Base-by-base conservation (phyloP, 2,329 filamentous ascomycete genomes). In the Fusarium oxysporum region DNA sequence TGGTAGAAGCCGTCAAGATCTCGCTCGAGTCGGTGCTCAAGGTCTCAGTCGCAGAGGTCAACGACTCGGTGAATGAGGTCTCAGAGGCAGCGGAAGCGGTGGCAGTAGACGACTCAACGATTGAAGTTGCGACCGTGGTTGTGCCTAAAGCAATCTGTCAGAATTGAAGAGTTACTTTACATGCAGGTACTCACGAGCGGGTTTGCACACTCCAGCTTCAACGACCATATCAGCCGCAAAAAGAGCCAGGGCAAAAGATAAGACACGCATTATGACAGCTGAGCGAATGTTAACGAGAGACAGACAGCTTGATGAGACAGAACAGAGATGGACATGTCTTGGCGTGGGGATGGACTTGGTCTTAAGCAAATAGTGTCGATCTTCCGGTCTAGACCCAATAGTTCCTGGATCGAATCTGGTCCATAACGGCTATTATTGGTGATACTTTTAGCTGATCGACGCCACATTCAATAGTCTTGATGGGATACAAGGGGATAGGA, bases 201-300 rank as follows among this genome's bases (percentile, higher is more conserved):
- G 63, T 5, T 65, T 65, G 37, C 63, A 65, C 23, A 65, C 60
- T 21, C 48, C 63, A 28, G 63, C 63, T 38, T 65, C 43, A 32
- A 65, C 63, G 3, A 37, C 48, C 5, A 43, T 37, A 2, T 65
- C 50, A 17, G 43, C 50, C 17, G 16, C 40, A 11, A 65, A 43
- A 33, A 50, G n/a, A 37, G 37, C 63, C 9, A 50, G 2, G 11
- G 48, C 60, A 8, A 65, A 41, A 25, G 35, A 25, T 1, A 56
- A 25, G 17, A 65, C 21, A 37, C 59, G 59, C 60, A 57, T 65
- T 3, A 1, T 37, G 21, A 28, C 2, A 19, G 35, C 48, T 65
- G 41, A 65, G 8, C 48, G 19, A 38, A 33, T 3, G 3, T 65
- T 48, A 65, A 65, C 30, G 63, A 65, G 17, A 57, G 62, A 65